Base-by-base conservation (phyloP, 2,329 filamentous ascomycete species). In the Xylaria arbuscula region DNA sequence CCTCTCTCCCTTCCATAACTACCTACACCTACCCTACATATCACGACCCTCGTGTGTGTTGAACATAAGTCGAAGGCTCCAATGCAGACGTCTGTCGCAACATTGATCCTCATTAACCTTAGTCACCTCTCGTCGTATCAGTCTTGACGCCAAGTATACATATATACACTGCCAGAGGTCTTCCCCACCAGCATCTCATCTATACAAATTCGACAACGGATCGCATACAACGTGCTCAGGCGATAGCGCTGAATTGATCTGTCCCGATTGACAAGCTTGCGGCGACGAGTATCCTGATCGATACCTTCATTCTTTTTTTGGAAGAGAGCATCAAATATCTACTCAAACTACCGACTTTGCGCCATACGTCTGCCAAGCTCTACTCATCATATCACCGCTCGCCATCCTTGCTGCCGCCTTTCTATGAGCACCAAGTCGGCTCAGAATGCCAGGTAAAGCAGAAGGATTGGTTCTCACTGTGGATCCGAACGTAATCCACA, bases 401-500 rank as follows among this genome's bases (percentile, higher is more conserved):
- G 15, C 65, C 62, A 53, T 53, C 32, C 50, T 57, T 65, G 47
- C 72, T 75, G 70, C 71, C 69, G 69, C 72, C 58, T 70, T 65
- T 70, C 73, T 70, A 69, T 73, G 73, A 75, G 71, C 73, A 76
- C 69, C 61, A 59, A 64, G 48, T 62, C 66, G 58, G 53, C 50
- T 64, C 81, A 82, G 76, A 69, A 98, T 98, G 95, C 93, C 93
- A 83, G 90, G 92, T 78, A 88, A 89, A 82, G 86, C 97, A 81
- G 90, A 92, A 81, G 91, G 92, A 69, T 92, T 95, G 77, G 92
- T 98, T 79, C 86, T 98, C 78, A 94, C 93, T 71, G 92, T 98
- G 80, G 94, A 98, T 84, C 90, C 93, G 72, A 93, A 91, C 79
- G 92, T 95, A 75, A 94, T 99, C 80, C 93, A 96, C 85, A 93